phyloP scores from a whole-genome alignment of 2,329 filamentous ascomycete genomes.

The Calycina marina region DNA sequence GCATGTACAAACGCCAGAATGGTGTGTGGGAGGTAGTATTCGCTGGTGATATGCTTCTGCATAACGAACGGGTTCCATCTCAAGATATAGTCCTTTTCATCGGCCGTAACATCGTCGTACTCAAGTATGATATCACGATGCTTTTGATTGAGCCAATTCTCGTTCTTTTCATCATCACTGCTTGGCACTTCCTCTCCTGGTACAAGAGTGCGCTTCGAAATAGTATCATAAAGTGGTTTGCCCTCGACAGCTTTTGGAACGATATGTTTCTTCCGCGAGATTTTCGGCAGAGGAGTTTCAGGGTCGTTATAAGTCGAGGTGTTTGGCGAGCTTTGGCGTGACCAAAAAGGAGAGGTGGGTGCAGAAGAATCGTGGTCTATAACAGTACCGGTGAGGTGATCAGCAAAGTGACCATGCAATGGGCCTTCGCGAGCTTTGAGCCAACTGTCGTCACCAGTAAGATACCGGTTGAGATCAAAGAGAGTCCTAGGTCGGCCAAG shows the following conservation, averaged over 20 bases:
- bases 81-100: conserved; percentile 21
- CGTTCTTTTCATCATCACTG: conserved; percentile 20
- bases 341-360: conserved; percentile 15
- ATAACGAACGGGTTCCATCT: conserved; percentile 20
- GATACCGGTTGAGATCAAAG: conserved; percentile 30
- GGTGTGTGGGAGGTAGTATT: conserved; percentile 9
- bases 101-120: conserved; percentile 15
- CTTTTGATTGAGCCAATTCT: conserved; percentile 19
- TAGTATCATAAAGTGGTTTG: conserved; percentile 17
- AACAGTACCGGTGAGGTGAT: conserved; percentile 6
- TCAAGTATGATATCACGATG: conserved; percentile 19
- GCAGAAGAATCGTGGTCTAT: conserved; percentile 8
- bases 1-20: conserved; percentile 13
- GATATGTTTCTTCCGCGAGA: conserved; percentile 4
- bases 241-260: conserved; percentile 10
- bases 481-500: conserved; percentile 29
- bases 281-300: not conserved
- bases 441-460: conserved; percentile 33
- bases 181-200: conserved; percentile 17
- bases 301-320: conserved; percentile 10
- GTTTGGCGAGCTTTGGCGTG: conserved; percentile 17
- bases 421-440: conserved; percentile 28
- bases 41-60: conserved; percentile 10
- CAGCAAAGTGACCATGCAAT: conserved; percentile 20
- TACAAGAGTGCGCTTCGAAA: conserved; percentile 14